These are phyloP conservation scores for Metschnikowia colocasiae DNA, from an alignment of 805 yeast genomes.

Conservation along the genomic window DNA sequence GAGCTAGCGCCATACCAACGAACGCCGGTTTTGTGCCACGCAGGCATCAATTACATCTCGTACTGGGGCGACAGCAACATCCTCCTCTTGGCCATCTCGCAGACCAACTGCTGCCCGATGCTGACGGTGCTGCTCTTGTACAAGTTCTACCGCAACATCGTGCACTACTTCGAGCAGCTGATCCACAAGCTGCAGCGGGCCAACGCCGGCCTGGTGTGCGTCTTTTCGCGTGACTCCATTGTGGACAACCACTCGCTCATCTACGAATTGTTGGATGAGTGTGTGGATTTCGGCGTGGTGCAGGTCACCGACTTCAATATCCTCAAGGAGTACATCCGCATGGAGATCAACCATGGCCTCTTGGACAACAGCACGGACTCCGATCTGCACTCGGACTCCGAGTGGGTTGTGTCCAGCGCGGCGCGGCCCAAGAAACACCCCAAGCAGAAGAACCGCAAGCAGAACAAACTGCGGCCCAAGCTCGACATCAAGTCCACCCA, in stretches of 20 bases:
- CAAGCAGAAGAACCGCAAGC: slow-evolving; percentile 1
- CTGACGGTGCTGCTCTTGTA: slow-evolving; percentile 54
- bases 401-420: neutral
- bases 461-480: neutral
- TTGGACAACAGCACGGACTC: slow-evolving; percentile 6
- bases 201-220: neutral
- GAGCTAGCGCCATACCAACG: slow-evolving; percentile 11
- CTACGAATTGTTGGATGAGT: slow-evolving; percentile 83
- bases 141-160: slow-evolving; percentile 28
- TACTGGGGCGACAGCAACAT: slow-evolving; percentile 45
- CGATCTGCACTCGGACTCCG: slow-evolving; percentile 11
- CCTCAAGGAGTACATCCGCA: slow-evolving; percentile 71
- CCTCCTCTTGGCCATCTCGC: slow-evolving; percentile 39
- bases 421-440: slow-evolving; percentile 7
- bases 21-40: slow-evolving; percentile 43
- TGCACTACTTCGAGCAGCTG: slow-evolving; percentile 24
- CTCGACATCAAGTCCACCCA: slow-evolving; percentile 33
- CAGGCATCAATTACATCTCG: slow-evolving; percentile 56
- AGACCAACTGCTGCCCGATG: slow-evolving; percentile 54
- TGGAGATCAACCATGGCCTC: slow-evolving; percentile 33
- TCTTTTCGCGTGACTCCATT: slow-evolving; percentile 43
- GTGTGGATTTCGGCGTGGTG: slow-evolving; percentile 84
- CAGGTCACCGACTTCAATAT: slow-evolving; percentile 80
- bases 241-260: slow-evolving; percentile 71
- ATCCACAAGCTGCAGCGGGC: neutral